Base-by-base conservation (phyloP, 2,329 filamentous ascomycete species). In the Aureobasidium namibiae region DNA sequence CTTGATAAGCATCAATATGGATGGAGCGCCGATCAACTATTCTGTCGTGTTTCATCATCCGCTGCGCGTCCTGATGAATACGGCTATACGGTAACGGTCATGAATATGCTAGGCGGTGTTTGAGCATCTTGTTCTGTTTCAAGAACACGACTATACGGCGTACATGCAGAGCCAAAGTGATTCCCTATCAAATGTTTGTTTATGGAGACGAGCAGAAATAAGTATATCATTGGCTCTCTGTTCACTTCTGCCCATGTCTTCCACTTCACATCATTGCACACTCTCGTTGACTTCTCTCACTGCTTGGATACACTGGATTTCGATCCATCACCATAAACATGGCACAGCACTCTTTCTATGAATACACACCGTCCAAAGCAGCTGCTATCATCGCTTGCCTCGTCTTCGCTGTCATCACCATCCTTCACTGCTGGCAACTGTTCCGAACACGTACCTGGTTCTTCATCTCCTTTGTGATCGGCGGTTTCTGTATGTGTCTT, bases 401-500 rank as follows among this genome's bases (percentile, higher is more conserved):
- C 26, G 65, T 83, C 1, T 82, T 82, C 64, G 56, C 65, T 21
- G 48, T 74, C 6, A 65, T 75, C 6, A 78, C 80, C 1, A 50
- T 65, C 0, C 63, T 67, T 1, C 79, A 82, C 61, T 62, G 64
- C 1, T 77, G 68, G 61, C 73, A 74, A 26, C 70, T 80, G 42
- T 64, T 73, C 21, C 74, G 69, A 26, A 73, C 73, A 2, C 69
- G 73, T 34, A 75, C 74, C 11, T 81, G 77, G 74, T 82, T 78
- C 63, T 79, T 79, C 60, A 68, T 75, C 1, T 72, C 75, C 0
- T 75, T 81, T 56, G 63, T 76, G 16, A 63, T 78, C 1, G 79
- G 79, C 0, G 76, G 75, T 1, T 24, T 74, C 3, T 76, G 80
- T 81, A 74, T 61, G 79, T 72, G 8, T 34, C 33, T 10, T 11